Base-by-base conservation (phyloP, 208 protist genomes). In the Trypanosoma scelopori region DNA sequence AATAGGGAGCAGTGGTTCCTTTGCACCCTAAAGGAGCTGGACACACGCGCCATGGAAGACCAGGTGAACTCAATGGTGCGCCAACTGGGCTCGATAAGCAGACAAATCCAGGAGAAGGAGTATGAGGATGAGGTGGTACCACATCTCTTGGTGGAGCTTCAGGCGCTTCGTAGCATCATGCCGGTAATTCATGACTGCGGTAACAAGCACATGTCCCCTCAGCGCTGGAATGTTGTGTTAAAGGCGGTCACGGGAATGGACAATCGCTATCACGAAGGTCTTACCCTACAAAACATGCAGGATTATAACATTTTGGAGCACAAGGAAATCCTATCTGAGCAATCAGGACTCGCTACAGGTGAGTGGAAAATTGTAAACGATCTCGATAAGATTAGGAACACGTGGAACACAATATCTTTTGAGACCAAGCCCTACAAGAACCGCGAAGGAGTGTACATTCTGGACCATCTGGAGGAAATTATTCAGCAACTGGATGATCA, bases 321-420 rank as follows among this genome's bases (percentile, higher is more conserved):
- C 72, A 93, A 95, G 61, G 90, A 97, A 45, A 65, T 81, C 18
- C 78, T 98, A 7, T 48, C 84, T 0, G 95, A 98, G 59, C 84
- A 96, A 62, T 89, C 91, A 1, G 91, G 84, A 9, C 74, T 97
- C n/a, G 97, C 97, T 12, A 97, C 87, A 11, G 93, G 92, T 32
- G 92, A 98, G 75, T 94, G 91, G 82, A 93, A 89, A 56, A 94
- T 98, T 53, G 86, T 84, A 32, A 97, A 94, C 73, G 89, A 90
- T 51, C 65, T 98, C 49, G 85, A 97, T 18, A 66, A 87, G 9
- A 92, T 98, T 65, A 85, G 85, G 51, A 53, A 87, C 51, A 68
- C 85, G 4, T 98, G 97, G 95, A 81, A 96, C 55, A 49, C 32
- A 0, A 68, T 91, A 37, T 55, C 68, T 22, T 93, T 96, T 77